Base-by-base conservation (phyloP, 139 green algal genomes). In the Chlorella sp. region DNA sequence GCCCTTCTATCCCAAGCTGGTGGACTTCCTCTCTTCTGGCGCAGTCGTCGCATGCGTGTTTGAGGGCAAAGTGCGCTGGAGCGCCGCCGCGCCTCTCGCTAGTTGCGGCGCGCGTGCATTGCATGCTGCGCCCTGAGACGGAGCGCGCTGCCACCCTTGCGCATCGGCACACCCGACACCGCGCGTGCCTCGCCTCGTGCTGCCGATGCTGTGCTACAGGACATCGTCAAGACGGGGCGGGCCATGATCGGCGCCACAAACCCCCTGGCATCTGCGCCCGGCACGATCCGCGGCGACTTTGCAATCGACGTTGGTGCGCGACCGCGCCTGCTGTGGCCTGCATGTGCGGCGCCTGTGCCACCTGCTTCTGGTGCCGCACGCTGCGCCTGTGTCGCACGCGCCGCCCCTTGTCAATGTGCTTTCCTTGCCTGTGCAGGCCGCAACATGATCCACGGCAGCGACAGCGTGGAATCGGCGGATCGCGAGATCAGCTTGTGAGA, bases 221-320 rank as follows among this genome's bases (percentile, higher is more conserved):
- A 88, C 27, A 83, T 89, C 2, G 85, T 95, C 38, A 88, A 87
- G 74, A 87, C 81, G 36, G 90, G 90, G 11, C 68, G 91, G 14
- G 87, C 71, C n/a, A 91, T 95, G 84, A 95, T 95, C 76, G 91
- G 91, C 6, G 88, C 85, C 19, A 95, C 91, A 73, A 95, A 93
- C 78, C 91, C 91, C 0, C 80, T 92, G 29, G 86, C 85, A 17
- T 93, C 88, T 36, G 73, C 85, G 2, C 91, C 91, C 25, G 91
- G 91, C 42, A 95, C 90, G 7, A 93, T 95, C 79, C 76, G 79
- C 50, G 89, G 87, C 31, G 90, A 95, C 65, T 92, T 84, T 61
- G 88, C 74, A n/a, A 71, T 95, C 35, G 86, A 91, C 65, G 56
- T 82, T 55, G 40, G 41, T 25, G 9, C 2, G 27, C 8, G 31